Base-by-base conservation (phyloP, 2,329 filamentous ascomycete genomes). In the Pyricularia grisea region DNA sequence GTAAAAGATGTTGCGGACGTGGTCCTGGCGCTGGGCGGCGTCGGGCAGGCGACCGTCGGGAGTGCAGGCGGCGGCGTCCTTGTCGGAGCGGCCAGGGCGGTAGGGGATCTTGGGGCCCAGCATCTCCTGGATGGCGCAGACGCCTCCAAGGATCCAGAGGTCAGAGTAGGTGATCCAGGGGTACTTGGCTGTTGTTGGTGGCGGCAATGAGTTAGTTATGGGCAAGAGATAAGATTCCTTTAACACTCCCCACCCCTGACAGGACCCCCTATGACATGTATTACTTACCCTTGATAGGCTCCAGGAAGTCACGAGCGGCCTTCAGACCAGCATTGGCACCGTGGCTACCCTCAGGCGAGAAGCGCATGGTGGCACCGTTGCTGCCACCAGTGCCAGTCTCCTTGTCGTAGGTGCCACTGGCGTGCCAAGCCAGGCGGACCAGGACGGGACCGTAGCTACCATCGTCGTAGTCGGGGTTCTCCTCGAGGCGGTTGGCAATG, bases 161-260 rank as follows among this genome's bases (percentile, higher is more conserved):
- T 99, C 94, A 17, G 93, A 96, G 87, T 97, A 97, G 71, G 87
- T 86, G 81, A 98, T 97, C 95, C 94, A 98, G 67, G 94, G 94
- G 87, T 92, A 94, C 81, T 94, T 89, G 74, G 85, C 87, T 87
- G 73, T 70, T 61, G 23, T 23, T 65, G n/a, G 7, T 28, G 12
- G 65, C 6, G 2, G 20, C 36, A 75, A 70, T 42, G 23, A 71
- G 74, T 74, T 65, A 74, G 74, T 65, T 25, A 27, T 12, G 60
- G 33, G 12, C 2, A 42, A 42, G 33, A 17, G 33, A 42, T 12
- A 42, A 42, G 14, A 17, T 17, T 42, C 14, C 33, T 42, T 42
- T 5, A 17, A 42, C 14, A 30, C 60, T 4, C 25, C 11, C 60
- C 3, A 12, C 7, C 17, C 23, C 14, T 14, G 25, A 58, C 4